Evolutionary conservation across 164 flowering plant species (phyloP).

Genomic region (Aristolochia fimbriata): DNA sequence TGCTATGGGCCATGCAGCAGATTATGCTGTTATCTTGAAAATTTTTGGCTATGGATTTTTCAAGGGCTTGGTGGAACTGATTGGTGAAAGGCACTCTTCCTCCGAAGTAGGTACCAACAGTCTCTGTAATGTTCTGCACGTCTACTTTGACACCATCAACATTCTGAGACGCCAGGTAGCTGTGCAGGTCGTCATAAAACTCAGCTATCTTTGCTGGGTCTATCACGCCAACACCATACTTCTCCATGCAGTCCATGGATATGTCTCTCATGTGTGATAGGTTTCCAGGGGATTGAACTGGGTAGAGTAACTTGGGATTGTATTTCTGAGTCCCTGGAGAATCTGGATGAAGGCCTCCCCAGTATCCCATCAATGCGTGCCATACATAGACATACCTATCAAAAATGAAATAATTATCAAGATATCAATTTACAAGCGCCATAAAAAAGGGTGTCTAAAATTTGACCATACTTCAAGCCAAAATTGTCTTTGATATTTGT

Average conservation of each 20-base stretch:
- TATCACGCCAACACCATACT: conserved; percentile 45
- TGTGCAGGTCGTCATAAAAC: conserved; percentile 55
- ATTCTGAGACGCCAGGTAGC: conserved; percentile 39
- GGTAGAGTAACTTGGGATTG: conserved; percentile 31
- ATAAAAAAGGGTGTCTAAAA: not conserved
- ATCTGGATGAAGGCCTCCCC: conserved; percentile 56
- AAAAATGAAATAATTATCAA: not conserved
- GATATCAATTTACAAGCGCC: not conserved
- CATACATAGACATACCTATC: conserved; percentile 53
- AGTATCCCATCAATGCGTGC: conserved; percentile 69
- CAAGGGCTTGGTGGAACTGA: conserved; percentile 48
- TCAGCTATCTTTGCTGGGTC: conserved; percentile 40
- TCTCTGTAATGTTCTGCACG: conserved; percentile 53
- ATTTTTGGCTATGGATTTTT: conserved; percentile 40
- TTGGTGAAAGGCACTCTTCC: conserved; percentile 48
- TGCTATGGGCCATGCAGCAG: conserved; percentile 63
- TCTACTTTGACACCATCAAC: conserved; percentile 73
- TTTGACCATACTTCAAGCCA: conserved; percentile 37
- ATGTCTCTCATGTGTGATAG: conserved; percentile 29
- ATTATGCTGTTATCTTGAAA: conserved; percentile 55
- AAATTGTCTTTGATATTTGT: conserved; percentile 30
- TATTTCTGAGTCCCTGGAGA: conserved; percentile 32
- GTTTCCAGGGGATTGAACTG: conserved; percentile 41
- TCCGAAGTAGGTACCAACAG: conserved; percentile 34
- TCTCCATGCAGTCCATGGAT: conserved; percentile 46